phyloP scores from a whole-genome alignment of 73 alveolate genomes.

The Effrenium voratum region DNA sequence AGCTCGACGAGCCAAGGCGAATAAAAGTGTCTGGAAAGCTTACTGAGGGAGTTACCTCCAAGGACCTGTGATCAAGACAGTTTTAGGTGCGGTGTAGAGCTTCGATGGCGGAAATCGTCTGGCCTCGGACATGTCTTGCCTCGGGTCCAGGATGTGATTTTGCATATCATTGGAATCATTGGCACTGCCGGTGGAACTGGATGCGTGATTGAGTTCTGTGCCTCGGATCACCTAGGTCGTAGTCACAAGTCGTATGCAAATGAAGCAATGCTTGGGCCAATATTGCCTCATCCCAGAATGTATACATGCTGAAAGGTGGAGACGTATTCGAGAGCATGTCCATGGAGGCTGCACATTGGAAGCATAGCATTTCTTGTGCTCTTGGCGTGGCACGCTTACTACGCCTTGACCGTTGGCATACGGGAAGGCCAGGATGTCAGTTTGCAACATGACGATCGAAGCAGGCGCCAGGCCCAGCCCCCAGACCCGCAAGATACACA shows the following conservation, averaged over 20 bases:
- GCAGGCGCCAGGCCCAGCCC: constrained; percentile 85
- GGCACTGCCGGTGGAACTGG: constrained; percentile 94
- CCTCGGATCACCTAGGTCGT: not conserved
- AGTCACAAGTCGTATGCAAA: not conserved
- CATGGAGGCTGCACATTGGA: constrained; percentile 52
- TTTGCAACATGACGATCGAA: constrained; percentile 92
- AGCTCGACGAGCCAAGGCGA: not conserved
- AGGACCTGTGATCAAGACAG: not conserved
- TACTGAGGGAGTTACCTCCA: constrained; percentile 84
- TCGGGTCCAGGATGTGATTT: constrained; percentile 81
- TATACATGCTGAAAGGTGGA: constrained; percentile 24
- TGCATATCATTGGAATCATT: constrained; percentile 75
- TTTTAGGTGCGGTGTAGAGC: not conserved
- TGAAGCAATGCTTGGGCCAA: not conserved
- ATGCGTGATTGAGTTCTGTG: constrained; percentile 57
- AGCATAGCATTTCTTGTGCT: not conserved
- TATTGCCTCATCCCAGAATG: not conserved
- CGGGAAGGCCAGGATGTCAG: constrained; percentile 72
- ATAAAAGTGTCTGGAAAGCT: constrained; percentile 82
- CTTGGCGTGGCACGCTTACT: not conserved
- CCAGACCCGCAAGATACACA: not conserved
- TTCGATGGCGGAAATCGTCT: not conserved
- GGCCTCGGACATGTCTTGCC: not conserved
- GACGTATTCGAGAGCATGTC: constrained; percentile 92
- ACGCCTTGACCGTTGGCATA: not conserved